Evolutionary conservation across 139 green algal species (phyloP), one percentile per base, ranked within the genome.

Genomic region (Diplosphaera chodatii): DNA sequence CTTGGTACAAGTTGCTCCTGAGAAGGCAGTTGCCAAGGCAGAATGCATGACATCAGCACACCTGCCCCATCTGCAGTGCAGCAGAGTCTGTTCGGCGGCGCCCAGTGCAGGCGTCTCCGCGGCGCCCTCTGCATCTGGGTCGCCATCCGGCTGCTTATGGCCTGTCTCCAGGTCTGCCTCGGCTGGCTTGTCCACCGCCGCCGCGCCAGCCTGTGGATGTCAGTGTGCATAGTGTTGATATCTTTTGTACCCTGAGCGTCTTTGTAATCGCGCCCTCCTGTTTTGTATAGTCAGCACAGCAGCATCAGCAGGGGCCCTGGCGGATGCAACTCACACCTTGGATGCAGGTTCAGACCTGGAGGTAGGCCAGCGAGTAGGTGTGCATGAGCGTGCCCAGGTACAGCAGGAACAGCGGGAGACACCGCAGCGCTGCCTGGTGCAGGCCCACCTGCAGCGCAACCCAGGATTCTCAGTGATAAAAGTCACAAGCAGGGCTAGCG

Each of bases 341-440:
- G n/a, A 20, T 10, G 1, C 8, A 75, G 59, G 18, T 15, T 0
- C 30, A 29, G 6, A 81, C 70, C 76, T 71, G 48, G 13, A 62
- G 64, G 8, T 70, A 63, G 29, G 70, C 71, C 0, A 89, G 75
- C 10, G 40, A 32, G 73, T 89, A 91, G 62, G 72, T 87, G 79
- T 96, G 85, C 71, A 91, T 83, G 13, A 97, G 85, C 0, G 78
- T 86, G 20, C 81, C 78, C 18, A 97, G 82, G 80, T 97, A 97
- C 29, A 83, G 78, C 0, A 88, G 6, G 73, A 97, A 96, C 33
- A 93, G 73, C 28, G 89, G 87, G 22, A 93, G 69, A 29, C 68
- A 64, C 18, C 74, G 63, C 13, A 72, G 6, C 0, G 80, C 67
- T 32, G 65, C 79, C 32, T 68, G 48, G 64, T 92, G 88, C 27